Evolutionary conservation across 371 early-diverging fungal genomes (phyloP), one percentile per base, ranked within the genome.

Genomic region (Polyrhizophydium stewartii): DNA sequence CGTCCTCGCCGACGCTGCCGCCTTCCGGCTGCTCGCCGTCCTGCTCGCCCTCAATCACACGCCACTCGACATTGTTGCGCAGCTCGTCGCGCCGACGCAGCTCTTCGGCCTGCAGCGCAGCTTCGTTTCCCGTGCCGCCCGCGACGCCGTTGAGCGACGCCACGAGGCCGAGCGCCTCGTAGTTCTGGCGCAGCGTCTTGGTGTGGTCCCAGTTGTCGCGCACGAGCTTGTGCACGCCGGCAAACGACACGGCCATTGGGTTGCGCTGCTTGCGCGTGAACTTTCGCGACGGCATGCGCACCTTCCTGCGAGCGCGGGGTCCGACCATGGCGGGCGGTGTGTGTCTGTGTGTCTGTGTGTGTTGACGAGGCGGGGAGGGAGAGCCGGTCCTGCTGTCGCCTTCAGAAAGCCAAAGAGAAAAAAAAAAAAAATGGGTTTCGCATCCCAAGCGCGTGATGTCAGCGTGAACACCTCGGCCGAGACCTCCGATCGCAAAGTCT

Each of bases 161-260:
- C 43, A 89, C 69, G 21, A 96, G 77, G 21, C 96, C 96, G 33
- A 74, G 51, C 17, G 55, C 47, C 49, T 52, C 72, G 66, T 85
- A 90, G 87, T 90, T 92, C 73, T 89, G 87, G 52, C 74, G 70
- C n/a, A 89, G 71, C 22, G 91, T 89, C 58, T 83, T 75, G 59
- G 76, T 86, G 74, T 84, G 83, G 74, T 91, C 86, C 89, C 89
- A 91, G 73, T 86, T 81, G 24, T 78, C 76, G 43, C 77, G 72
- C 61, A 91, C 81, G 65, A 88, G 45, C 25, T 68, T 68, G 60
- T 68, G 70, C 28, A 60, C 71, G 37, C 63, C 65, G 24, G 62
- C 67, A 50, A 75, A 69, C 35, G 73, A 71, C 40, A 78, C 61
- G 37, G 66, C 45, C 47, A 65, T 64, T 25, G 63, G 74, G 62